A percentile compares a stretch with the other conserved stretches of the same genome.
Conservation (phyloP, 495 filamentous ascomycete species). For the Tuber magnatum region DNA sequence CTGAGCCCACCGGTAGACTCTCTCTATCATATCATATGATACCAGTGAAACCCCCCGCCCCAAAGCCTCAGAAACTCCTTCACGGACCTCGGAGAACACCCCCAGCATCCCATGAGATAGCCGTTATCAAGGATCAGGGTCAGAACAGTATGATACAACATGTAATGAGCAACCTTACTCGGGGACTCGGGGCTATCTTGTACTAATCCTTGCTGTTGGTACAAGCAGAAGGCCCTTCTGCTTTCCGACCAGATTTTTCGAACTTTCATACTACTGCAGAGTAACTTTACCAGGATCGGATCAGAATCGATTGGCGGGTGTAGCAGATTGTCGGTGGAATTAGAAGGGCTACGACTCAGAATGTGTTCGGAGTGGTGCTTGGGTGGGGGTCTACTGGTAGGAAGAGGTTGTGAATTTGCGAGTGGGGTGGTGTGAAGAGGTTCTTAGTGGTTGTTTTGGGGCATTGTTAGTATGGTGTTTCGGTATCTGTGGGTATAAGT, state of each 20-base stretch:
- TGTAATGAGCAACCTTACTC: fast-evolving
- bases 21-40: no score
- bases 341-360: background rate
- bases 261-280: no score
- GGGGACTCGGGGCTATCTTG: no score
- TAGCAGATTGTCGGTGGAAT: background rate
- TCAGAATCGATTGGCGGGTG: background rate
- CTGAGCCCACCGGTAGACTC: no score
- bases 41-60: no score
- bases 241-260: no score
- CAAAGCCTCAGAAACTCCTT: background rate
- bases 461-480: background rate
- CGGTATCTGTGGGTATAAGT: background rate
- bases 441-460: background rate
- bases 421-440: background rate
- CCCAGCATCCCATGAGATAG: background rate
- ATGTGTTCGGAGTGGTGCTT: background rate
- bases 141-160: background rate
- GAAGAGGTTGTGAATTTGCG: background rate
- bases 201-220: no score
- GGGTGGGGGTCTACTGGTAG: background rate
- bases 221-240: no score
- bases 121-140: background rate
- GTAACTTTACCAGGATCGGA: background rate
- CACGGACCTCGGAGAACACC: background rate